Percentiles rank a stretch among this genome's conserved stretches.
phyloP scores from a whole-genome alignment of 352 stramenopile genomes.

The Phytophthora megakarya region DNA sequence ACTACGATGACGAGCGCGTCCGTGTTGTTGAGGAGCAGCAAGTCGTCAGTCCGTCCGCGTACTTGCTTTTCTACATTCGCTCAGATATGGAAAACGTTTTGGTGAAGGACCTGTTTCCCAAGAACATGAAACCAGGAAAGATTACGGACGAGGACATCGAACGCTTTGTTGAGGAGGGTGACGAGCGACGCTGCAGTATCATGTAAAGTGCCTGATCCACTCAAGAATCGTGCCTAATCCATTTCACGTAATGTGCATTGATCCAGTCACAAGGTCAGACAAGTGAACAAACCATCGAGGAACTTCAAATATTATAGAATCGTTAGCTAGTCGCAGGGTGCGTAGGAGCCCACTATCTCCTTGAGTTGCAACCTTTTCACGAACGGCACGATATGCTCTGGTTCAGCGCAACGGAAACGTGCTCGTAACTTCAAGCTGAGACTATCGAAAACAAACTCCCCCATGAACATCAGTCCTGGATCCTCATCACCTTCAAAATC shows the following conservation, averaged over 20 bases:
- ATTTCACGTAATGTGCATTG: constrained; percentile 23
- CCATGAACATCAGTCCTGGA: constrained; percentile 52
- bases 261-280: constrained; percentile 19
- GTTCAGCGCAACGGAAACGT: constrained; percentile 61
- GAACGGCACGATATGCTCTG: constrained; percentile 62
- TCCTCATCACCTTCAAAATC: constrained; percentile 6
- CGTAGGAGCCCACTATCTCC: constrained; percentile 70
- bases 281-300: constrained; percentile 25
- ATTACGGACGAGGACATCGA: constrained; percentile 92
- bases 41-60: constrained; percentile 85
- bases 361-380: constrained; percentile 81
- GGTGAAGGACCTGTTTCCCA: constrained; percentile 86
- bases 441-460: constrained; percentile 75
- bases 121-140: constrained; percentile 82
- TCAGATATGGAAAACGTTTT: constrained; percentile 86
- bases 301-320: constrained; percentile 49
- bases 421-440: constrained; percentile 66
- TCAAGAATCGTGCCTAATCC: constrained; percentile 4
- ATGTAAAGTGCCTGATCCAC: constrained; percentile 60
- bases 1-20: constrained; percentile 90
- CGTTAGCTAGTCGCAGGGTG: constrained; percentile 54
- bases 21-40: constrained; percentile 87
- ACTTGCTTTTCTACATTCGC: constrained; percentile 93
- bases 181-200: constrained; percentile 80
- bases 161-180: constrained; percentile 82